These are phyloP conservation scores for Candida pini DNA, from an alignment of 805 yeast genomes.

Conservation along the genomic window DNA sequence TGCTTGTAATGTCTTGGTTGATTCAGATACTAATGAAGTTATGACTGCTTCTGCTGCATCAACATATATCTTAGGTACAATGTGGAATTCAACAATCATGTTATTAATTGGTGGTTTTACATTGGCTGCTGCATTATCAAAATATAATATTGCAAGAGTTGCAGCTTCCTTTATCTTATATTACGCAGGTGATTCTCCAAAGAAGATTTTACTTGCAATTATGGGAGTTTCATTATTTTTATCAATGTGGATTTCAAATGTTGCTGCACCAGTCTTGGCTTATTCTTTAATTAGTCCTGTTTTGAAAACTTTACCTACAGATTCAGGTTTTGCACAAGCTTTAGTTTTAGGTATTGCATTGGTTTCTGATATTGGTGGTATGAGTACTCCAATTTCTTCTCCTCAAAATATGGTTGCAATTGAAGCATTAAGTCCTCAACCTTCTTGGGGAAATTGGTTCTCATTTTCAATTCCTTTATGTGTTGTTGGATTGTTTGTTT, in stretches of 20 bases:
- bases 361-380: constrained; percentile 48
- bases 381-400: constrained; percentile 51
- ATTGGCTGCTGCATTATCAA: constrained; percentile 49
- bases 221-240: constrained; percentile 48
- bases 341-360: constrained; percentile 37
- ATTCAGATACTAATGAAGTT: constrained; percentile 35
- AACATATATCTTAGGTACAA: constrained; percentile 38
- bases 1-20: constrained; percentile 43
- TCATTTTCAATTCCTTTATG: constrained; percentile 45
- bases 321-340: constrained; percentile 28
- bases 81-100: constrained; percentile 52
- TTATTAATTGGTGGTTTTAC: constrained; percentile 50
- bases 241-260: constrained; percentile 55
- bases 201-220: constrained; percentile 40
- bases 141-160: constrained; percentile 46
- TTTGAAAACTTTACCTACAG: constrained; percentile 34
- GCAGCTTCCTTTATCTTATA: constrained; percentile 43
- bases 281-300: constrained; percentile 46
- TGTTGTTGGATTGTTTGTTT: constrained; percentile 33
- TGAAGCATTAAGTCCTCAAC: constrained; percentile 46
- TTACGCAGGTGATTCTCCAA: constrained; percentile 47
- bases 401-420: constrained; percentile 53
- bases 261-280: constrained; percentile 51
- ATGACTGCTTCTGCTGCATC: constrained; percentile 40
- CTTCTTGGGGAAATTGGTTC: constrained; percentile 55